These are phyloP conservation scores for Trichoderma erinaceum DNA, from an alignment of 495 filamentous ascomycete species.

Conservation along the genomic window DNA sequence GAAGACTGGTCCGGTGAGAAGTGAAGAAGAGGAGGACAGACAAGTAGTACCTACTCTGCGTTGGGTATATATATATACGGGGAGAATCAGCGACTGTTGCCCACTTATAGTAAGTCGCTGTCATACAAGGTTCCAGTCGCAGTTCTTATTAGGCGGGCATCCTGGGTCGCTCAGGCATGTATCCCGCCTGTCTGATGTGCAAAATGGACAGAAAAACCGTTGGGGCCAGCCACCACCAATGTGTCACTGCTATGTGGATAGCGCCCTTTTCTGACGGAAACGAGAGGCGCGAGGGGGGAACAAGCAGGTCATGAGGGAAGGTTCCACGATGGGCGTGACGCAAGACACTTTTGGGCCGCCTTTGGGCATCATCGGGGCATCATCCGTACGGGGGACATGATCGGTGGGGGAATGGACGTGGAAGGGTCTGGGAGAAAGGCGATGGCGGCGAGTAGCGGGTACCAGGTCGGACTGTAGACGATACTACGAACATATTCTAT, in stretches of 20 bases:
- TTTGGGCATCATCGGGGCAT: not conserved
- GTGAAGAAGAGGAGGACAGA: not conserved
- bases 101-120: no score
- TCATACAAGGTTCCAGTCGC: no score
- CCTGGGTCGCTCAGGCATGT: not conserved
- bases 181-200: not conserved
- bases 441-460: not conserved
- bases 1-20: not conserved
- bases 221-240: not conserved
- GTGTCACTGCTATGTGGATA: conserved; percentile 9
- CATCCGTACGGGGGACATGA: not conserved
- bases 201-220: not conserved
- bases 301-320: conserved; percentile 1
- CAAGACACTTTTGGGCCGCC: not conserved
- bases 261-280: conserved; percentile 1
- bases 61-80: no score
- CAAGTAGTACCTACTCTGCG: no score
- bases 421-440: not conserved
- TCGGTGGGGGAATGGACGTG: not conserved
- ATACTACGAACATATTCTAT: not conserved
- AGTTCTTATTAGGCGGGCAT: no score
- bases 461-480: not conserved
- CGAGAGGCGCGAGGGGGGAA: not conserved
- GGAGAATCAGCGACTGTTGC: no score
- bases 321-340: not conserved